Base-by-base conservation (phyloP, 805 yeast genomes). In the Schwanniomyces sp. region DNA sequence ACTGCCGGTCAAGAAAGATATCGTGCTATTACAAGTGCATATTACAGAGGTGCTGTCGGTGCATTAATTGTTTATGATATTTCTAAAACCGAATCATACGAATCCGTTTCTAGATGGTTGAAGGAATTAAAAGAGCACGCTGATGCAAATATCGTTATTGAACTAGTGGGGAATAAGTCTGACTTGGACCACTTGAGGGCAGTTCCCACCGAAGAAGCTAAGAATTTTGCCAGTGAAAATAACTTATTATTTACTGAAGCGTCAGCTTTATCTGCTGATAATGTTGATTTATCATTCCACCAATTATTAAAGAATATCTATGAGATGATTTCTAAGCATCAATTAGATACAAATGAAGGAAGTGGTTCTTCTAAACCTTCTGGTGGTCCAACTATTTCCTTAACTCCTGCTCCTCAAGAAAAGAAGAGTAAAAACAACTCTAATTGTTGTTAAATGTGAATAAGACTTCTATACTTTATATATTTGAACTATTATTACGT, bases 1-100 rank as follows among this genome's bases (percentile, higher is more conserved):
- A 92, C 99, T 32, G 99, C 99, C 2, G 99, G 99, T 52, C 99
- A 92, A 75, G 99, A 92, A 70, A 84, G 99, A 68, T 92, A 94
- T 76, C 83, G 99, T 60, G 98, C 99, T 40, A 92, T 92, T 67
- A 94, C 99, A 28, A 85, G 94, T 48, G 98, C 98, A 5, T 92
- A 92, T 73, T 92, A 92, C 69, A 81, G 99, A 65, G 99, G 98
- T 37, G 98, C 99, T 1, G 96, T 91, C 46, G 99, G 99, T 50
- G 98, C 98, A 4, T 78, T 92, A 60, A 86, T 92, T 49, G 96
- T 92, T 53, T 92, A 92, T 70, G 99, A 92, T 72, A 92, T 92
- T 61, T 83, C 97, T 50, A 92, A 92, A 75, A 81, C 91, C 11
- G 91, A 86, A 62, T 80, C 90, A 44, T 91, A 90, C 68, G 96